Evolutionary conservation across 1,139 yeast genomes (phyloP), one percentile per base, ranked within the genome.

Genomic region (Saccharomyces hybrid): DNA sequence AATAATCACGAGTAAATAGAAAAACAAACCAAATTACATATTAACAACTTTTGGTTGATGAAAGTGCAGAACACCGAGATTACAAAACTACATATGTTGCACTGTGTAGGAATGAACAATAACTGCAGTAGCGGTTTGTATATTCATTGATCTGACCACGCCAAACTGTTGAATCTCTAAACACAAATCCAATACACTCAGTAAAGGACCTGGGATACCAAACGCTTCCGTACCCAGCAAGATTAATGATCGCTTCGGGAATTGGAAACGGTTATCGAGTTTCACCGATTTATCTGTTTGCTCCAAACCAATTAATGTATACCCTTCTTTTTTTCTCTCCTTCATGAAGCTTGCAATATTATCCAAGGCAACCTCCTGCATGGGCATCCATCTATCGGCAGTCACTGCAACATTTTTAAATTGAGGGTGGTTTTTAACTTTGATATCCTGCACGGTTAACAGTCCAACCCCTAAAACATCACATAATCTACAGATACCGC

Each of bases 301-400:
- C 63, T 91, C 98, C 49, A 91, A 76, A 0, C 97, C 97, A 60
- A 91, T 84, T 55, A 91, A 73, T 0, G 95, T 86, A 66, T 89
- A 91, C 0, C 97, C 97, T 57, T 87, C 85, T 44, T 70, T 73
- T 70, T 88, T 88, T 74, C 86, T 86, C 50, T 70, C 70, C 55
- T 75, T 73, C 79, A 91, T 78, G 63, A 75, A 91, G 1, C 71
- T 70, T 4, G 75, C 69, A 49, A 90, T 82, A 5, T 75, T 76
- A 1, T 74, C 81, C 6, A 79, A 76, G 54, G 78, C 78, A 2
- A 90, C 96, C 67, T 90, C 93, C n/a, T 74, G 67, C 83, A 91
- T 85, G 0, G 97, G 97, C 95, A 90, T 88, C 97, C 97, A 91
- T 57, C 79, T 77, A 61, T 91, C 97, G 0, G 98, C 96, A 0